Evolutionary conservation across 108 stramenopile species (phyloP), one percentile per base, ranked within the genome.

Genomic region (Nitzschia sp.): DNA sequence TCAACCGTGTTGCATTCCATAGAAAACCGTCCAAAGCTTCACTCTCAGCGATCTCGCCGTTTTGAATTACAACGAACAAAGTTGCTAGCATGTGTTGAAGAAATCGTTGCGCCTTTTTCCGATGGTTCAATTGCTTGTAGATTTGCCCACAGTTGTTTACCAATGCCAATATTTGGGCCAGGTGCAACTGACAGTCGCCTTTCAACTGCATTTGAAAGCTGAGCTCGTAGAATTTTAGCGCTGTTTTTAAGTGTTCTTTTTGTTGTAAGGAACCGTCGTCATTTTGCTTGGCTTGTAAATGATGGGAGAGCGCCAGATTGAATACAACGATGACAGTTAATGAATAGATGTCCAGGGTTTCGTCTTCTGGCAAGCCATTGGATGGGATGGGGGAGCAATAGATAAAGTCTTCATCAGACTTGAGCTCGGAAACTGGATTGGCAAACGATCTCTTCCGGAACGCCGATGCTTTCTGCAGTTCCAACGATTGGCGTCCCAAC

Each of bases 131-230:
- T 13, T 42, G 38, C 38, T 42, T 42, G 38, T 42, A 42, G 38
- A 42, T 42, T 42, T 42, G 38, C 9, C 38, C 38, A 42, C 38
- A 42, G 38, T 42, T 42, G 13, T 81, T 75, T 56, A 81, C 75
- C 80, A 81, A 75, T 38, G 80, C 73, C 36, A 81, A 81, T 45
- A 38, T 75, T 27, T 68, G 59, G 4, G 68, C 74, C 0, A 64
- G 64, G 4, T 66, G 72, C 13, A 42, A 13, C 6, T 6, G 9
- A 13, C 38, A 42, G 13, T 42, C 38, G 6, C 38, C 38, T 6
- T 9, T 42, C 38, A 9, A 9, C 13, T 42, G 38, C 13, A 42
- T 6, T 6, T 42, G 9, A 42, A 42, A 42, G 13, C 38, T 42
- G 13, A 42, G 38, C 13, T 42, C 9, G 38, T 42, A 42, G 9